Evolutionary conservation across 2,329 filamentous ascomycete species (phyloP).

Genomic region (Diaporthe ilicicola): DNA sequence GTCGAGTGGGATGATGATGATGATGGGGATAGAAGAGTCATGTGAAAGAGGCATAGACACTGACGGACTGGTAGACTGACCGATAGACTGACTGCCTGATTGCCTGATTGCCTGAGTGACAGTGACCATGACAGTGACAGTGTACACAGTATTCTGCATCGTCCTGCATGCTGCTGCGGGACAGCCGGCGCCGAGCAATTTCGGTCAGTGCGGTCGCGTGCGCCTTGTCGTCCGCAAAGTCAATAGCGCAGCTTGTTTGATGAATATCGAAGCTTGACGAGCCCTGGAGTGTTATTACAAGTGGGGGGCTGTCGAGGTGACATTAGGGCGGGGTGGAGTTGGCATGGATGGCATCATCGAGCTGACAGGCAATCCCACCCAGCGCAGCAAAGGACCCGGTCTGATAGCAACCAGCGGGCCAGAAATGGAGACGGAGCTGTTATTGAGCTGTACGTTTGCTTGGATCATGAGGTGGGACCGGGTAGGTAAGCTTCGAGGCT

Average conservation of each 20-base stretch:
- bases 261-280: conserved; percentile 25
- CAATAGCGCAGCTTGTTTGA: conserved; percentile 21
- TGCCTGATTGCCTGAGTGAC: no score
- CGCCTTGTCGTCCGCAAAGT: conserved; percentile 16
- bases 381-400: not conserved
- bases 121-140: not conserved
- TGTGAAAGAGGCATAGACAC: not conserved
- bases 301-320: conserved; percentile 15
- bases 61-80: not conserved
- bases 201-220: conserved; percentile 21
- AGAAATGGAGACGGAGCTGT: not conserved
- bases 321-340: conserved; percentile 17
- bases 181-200: conserved; percentile 23
- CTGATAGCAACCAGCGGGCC: not conserved
- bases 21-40: not conserved
- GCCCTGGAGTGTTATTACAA: conserved; percentile 20
- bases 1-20: no score
- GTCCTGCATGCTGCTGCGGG: not conserved
- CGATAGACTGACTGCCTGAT: no score
- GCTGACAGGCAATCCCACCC: conserved; percentile 12
- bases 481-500: not conserved
- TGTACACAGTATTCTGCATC: not conserved
- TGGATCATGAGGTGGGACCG: no score
- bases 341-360: conserved; percentile 22
- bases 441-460: not conserved